Evolutionary conservation across 2,329 filamentous ascomycete genomes (phyloP).

Genomic region (Fusarium duplospermum): DNA sequence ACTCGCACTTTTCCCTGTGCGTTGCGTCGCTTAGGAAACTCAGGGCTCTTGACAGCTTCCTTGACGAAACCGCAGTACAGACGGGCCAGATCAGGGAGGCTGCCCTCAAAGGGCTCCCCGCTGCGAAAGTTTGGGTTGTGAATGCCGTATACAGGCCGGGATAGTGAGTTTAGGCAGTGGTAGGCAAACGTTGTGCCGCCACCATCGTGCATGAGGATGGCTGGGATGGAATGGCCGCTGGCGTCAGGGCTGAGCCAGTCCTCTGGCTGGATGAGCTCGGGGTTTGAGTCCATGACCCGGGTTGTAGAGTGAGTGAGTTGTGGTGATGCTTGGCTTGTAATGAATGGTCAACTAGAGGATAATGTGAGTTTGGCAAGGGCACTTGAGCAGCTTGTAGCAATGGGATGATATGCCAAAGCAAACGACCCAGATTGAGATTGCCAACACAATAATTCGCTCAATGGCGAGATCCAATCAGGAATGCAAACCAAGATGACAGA

Average conservation of each 20-base stretch:
- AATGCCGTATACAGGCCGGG: conserved; percentile 64
- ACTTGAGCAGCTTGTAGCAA: not conserved
- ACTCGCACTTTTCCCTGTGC: conserved; percentile 51
- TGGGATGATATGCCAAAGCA: not conserved
- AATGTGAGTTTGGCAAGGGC: not conserved
- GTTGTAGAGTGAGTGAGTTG: not conserved
- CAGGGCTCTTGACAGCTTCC: conserved; percentile 45
- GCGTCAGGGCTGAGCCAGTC: conserved; percentile 43
- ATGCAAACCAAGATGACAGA: not conserved
- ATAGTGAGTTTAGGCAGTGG: conserved; percentile 62
- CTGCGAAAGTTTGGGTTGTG: conserved; percentile 64
- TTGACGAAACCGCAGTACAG: conserved; percentile 62
- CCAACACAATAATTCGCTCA: conserved; percentile 35
- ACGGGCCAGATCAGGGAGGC: conserved; percentile 65
- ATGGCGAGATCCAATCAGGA: not conserved
- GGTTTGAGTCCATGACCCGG: conserved; percentile 43
- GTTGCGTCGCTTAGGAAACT: conserved; percentile 45
- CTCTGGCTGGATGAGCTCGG: conserved; percentile 50
- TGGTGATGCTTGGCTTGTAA: not conserved
- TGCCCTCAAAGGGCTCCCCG: conserved; percentile 61
- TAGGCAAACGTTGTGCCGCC: conserved; percentile 71
- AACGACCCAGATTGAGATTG: not conserved
- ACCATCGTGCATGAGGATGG: conserved; percentile 70
- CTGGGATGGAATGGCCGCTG: conserved; percentile 51
- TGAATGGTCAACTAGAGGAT: not conserved